A percentile compares a stretch with the other conserved stretches of the same genome.
Conservation (phyloP, 78 protist genomes). For the Dictyostelium purpureum region DNA sequence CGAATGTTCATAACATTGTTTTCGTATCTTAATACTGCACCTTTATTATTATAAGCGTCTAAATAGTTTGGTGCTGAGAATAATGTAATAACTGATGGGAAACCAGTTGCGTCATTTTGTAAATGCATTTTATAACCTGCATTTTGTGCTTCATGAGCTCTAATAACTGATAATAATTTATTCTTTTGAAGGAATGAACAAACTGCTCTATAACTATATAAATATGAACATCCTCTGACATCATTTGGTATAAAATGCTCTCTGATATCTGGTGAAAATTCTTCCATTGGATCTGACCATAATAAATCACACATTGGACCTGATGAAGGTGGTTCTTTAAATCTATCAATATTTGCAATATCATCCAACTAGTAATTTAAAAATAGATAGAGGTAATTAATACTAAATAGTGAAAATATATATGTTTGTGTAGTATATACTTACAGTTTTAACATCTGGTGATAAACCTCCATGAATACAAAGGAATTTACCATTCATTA, state of each 20-base stretch:
- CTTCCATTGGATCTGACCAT: conserved; percentile 99
- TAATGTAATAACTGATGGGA: conserved; percentile 98
- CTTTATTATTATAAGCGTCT: conserved; percentile 98
- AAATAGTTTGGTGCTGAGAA: conserved; percentile 99
- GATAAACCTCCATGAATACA: conserved; percentile 99
- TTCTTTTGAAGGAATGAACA: conserved; percentile 93
- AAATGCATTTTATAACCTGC: conserved; percentile 93
- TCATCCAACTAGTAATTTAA: conserved; percentile 82
- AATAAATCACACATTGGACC: conserved; percentile 98
- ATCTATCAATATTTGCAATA: conserved; percentile 93
- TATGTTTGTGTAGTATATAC: no score
- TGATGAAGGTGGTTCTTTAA: conserved; percentile 95
- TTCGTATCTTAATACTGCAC: conserved; percentile 88
- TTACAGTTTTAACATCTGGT: conserved; percentile 93
- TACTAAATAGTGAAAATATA: no score
- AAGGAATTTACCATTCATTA: conserved; percentile 92
- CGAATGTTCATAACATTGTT: conserved; percentile 96
- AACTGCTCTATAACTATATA: conserved; percentile 90
- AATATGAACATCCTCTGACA: conserved; percentile 96
- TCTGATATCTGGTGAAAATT: conserved; percentile 80
- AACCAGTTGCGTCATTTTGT: conserved; percentile 87
- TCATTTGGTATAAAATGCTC: conserved; percentile 91
- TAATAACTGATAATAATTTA: conserved; percentile 93
- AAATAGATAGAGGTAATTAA: neutral
- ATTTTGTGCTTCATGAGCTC: conserved; percentile 99